Evolutionary conservation across 2,329 filamentous ascomycete genomes (phyloP).

Genomic region (Xylaria arbuscula): DNA sequence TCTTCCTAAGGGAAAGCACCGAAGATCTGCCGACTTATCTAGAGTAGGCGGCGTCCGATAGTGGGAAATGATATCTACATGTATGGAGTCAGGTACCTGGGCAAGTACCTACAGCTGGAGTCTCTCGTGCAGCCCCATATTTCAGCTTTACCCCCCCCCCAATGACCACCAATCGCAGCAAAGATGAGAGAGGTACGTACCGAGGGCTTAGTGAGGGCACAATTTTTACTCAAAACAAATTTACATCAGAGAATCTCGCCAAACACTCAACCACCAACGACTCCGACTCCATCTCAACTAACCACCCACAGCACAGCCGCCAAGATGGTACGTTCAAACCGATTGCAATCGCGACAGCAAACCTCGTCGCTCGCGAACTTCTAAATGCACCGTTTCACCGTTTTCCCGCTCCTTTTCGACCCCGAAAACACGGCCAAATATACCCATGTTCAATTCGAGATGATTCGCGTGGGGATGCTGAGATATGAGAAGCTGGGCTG

Average conservation of each 20-base stretch:
- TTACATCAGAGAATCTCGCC: constrained; percentile 57
- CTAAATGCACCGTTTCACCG: constrained; percentile 47
- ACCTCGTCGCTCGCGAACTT: constrained; percentile 25
- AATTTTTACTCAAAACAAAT: constrained; percentile 55
- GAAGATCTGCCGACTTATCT: constrained; percentile 37
- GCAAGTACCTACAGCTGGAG: constrained; percentile 28
- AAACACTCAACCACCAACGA: constrained; percentile 61
- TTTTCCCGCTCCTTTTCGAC: constrained; percentile 25
- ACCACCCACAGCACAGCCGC: constrained; percentile 62
- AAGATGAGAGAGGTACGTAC: constrained; percentile 41
- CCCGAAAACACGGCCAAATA: constrained; percentile 20
- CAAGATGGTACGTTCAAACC: constrained; percentile 62
- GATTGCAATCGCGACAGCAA: constrained; percentile 12
- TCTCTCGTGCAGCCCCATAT: constrained; percentile 26
- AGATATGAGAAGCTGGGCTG: constrained; percentile 38
- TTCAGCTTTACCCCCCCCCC: neutral
- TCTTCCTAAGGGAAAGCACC: constrained; percentile 15
- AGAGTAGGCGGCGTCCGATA: neutral
- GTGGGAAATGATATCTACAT: neutral
- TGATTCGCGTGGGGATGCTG: constrained; percentile 3
- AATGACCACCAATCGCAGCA: constrained; percentile 22
- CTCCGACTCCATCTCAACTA: constrained; percentile 64
- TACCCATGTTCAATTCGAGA: neutral
- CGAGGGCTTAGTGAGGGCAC: constrained; percentile 56
- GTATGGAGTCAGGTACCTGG: too few relatives aligned